Evolutionary conservation across 129 eudicot genomes (phyloP).

Genomic region (Sambucus nigra): DNA sequence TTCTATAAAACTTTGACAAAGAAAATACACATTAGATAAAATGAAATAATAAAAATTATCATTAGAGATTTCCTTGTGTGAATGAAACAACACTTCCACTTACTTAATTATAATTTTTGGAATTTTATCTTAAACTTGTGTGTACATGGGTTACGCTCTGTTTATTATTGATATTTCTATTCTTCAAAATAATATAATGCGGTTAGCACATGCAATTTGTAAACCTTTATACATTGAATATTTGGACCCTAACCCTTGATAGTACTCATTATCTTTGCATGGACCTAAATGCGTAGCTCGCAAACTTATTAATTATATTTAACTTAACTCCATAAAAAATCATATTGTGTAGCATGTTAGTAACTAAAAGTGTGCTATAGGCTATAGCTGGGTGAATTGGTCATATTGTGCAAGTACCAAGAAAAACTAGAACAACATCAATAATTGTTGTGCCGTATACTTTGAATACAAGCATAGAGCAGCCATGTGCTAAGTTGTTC

Average conservation of each 20-base stretch:
- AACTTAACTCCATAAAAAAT: neutral
- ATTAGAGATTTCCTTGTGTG: too few species aligned
- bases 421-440: neutral
- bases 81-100: too few species aligned
- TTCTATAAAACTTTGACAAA: too few species aligned
- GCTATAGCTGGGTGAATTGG: neutral
- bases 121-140: too few species aligned
- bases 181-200: too few species aligned
- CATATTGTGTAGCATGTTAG: neutral
- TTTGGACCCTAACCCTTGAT: neutral
- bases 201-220: too few species aligned
- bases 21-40: too few species aligned
- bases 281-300: constrained; percentile 10
- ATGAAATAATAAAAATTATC: too few species aligned
- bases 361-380: neutral
- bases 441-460: neutral
- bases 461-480: neutral
- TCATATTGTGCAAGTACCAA: neutral
- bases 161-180: too few species aligned
- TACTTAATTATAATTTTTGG: too few species aligned
- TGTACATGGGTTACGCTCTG: too few species aligned
- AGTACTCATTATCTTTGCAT: constrained; percentile 6
- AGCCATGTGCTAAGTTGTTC: neutral
- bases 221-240: neutral
- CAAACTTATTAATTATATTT: constrained; percentile 1